Base-by-base conservation (phyloP, 495 filamentous ascomycete species). In the Aspergillus indologenus region DNA sequence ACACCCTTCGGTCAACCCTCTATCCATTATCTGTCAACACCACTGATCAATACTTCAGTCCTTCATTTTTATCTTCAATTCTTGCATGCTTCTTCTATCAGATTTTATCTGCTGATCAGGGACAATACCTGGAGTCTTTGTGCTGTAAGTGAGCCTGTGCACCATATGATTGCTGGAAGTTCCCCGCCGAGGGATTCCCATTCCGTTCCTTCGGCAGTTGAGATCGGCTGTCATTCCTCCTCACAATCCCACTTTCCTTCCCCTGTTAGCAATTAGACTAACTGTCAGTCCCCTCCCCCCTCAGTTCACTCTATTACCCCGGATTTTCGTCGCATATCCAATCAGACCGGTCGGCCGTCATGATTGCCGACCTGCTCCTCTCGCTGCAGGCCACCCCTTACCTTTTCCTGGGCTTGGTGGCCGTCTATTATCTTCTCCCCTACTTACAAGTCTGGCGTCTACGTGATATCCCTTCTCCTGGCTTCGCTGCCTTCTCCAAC, bases 391-490 rank as follows among this genome's bases (percentile, higher is more conserved):
- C 81, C 57, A 79, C 79, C n/a, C 85, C 88, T 1, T 90, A 83
- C 67, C 64, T 82, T 31, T 75, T 86, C 22, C 64, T 83, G 12
- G 73, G 81, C 20, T 66, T 83, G 14, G 53, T 83, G 1, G 58
- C 82, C 11, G 70, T 81, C 53, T 93, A 83, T 74, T 94, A 84
- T 64, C 22, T 91, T 23, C 72, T 87, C 44, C 85, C 88, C 0
- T 94, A 93, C 70, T 61, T 93, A 26, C 78, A 85, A 51, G 86
- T 85, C 63, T 75, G 77, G 63, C 76, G 79, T 15, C 78, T 94
- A 58, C 78, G 81, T 45, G 73, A 80, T 55, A 85, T 94, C 46
- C 89, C 91, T 1, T 77, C 79, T 5, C 89, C 91, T 0, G 83
- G 87, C 44, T 56, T 76, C 0, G 85, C 85, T 3, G 86, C 84